Evolutionary conservation across 768 basidiomycete species (phyloP), one percentile per base, ranked within the genome.

Genomic region (Lentinula raphanica): DNA sequence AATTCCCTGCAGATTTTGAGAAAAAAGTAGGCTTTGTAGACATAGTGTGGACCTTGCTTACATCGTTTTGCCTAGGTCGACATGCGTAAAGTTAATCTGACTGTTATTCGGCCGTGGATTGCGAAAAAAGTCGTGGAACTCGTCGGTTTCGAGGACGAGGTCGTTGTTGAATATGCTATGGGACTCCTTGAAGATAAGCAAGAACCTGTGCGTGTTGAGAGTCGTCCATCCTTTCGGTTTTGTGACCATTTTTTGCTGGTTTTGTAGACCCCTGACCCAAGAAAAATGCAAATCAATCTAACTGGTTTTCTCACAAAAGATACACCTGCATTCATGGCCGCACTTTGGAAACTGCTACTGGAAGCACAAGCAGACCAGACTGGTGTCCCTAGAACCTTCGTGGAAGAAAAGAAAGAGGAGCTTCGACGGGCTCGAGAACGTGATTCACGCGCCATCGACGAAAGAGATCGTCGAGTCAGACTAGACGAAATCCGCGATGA

Each of bases 131-230:
- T 97, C 58, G 82, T 89, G 3, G 91, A 94, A 58, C 80, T 97
- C 21, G 84, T 94, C 42, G 93, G 95, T 2, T 85, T 98, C 36
- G 97, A 99, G 66, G 97, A 99, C 71, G 97, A 99, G 69, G 87
- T 99, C 42, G 88, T 98, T 40, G 86, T 98, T 28, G 96, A 98
- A 68, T 98, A 97, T 67, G 93, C 94, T 17, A 92, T 94, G 85
- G 93, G 93, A 17, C 78, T 98, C 19, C 75, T 99, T 5, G 97
- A 99, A 68, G 92, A 97, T 65, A 78, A 85, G 49, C 79, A 83
- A 15, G 82, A 89, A 62, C 88, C 90, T n/a, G 94, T 96, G 61
- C 63, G 87, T 70, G 0, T 28, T 49, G n/a, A n/a, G n/a, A n/a
- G n/a, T n/a, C n/a, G n/a, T n/a, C n/a, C 54, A 8, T 23, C 38